Base-by-base conservation (phyloP, 2,329 filamentous ascomycete species). In the Purpureocillium takamizusanense region DNA sequence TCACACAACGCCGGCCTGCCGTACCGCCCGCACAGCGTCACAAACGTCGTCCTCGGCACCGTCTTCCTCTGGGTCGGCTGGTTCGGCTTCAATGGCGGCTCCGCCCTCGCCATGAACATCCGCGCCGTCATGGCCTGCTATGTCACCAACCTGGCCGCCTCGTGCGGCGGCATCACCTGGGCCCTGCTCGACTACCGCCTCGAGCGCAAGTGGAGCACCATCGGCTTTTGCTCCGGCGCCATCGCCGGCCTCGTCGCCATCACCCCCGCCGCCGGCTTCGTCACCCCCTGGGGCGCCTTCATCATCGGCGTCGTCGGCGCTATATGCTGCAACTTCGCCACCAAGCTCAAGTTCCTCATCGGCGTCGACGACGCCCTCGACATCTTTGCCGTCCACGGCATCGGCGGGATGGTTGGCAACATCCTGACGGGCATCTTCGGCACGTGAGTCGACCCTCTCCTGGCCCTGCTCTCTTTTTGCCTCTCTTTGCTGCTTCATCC, bases 51-150 rank as follows among this genome's bases (percentile, higher is more conserved):
- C 35, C 69, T 87, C 34, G 83, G 83, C 16, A 86, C 83, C 4
- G 74, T 81, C 18, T 74, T 83, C 61, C 72, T 95, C 36, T 95
- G 89, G 89, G 85, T 95, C 33, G 88, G 89, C 42, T 95, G 88
- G 89, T 92, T 95, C 57, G 89, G 89, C 35, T 95, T 95, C 76
- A 95, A 95, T 62, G 88, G 86, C 38, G 89, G 89, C 45, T 76
- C 83, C 4, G 89, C 87, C 2, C 71, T 94, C 32, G 74, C 76
- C 42, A 84, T 86, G 46, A 94, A 92, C 66, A 67, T 94, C 50
- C 85, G 89, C 43, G 85, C 89, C 38, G 72, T 94, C 59, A 90
- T 95, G 83, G 88, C 89, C 38, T 84, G 83, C 51, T 76, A 92
- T 36, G 85, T 90, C 45, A 95, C 89, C 42, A 90, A 95, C 62